These are phyloP conservation scores for Microsporum canis DNA, from an alignment of 2,329 filamentous ascomycete genomes.

Conservation along the genomic window DNA sequence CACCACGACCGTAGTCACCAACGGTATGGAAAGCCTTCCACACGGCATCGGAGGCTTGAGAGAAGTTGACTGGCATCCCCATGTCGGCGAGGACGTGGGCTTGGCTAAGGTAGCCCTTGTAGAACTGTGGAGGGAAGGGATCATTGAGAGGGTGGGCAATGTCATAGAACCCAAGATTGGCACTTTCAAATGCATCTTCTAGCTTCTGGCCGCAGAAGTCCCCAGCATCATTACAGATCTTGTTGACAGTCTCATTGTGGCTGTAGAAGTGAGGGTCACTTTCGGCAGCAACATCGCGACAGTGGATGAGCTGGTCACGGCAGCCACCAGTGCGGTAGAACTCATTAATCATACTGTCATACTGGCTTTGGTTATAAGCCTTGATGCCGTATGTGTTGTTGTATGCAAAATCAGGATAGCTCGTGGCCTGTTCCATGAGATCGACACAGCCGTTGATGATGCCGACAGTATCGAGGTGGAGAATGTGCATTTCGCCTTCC, in stretches of 20 bases:
- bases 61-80: slow-evolving; percentile 51
- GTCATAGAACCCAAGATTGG: slow-evolving; percentile 45
- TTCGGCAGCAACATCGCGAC: slow-evolving; percentile 36
- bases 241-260: slow-evolving; percentile 36
- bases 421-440: slow-evolving; percentile 43
- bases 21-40: slow-evolving; percentile 36
- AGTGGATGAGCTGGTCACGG: slow-evolving; percentile 43
- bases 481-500: slow-evolving; percentile 11
- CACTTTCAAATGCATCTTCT: slow-evolving; percentile 35
- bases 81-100: slow-evolving; percentile 46
- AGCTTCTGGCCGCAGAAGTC: slow-evolving; percentile 33
- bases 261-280: slow-evolving; percentile 42
- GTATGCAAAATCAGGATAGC: slow-evolving; percentile 32
- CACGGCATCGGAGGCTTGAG: slow-evolving; percentile 35
- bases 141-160: slow-evolving; percentile 42
- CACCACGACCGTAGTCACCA: slow-evolving; percentile 37
- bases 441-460: slow-evolving; percentile 53
- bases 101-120: slow-evolving; percentile 47
- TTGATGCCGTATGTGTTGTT: slow-evolving; percentile 49
- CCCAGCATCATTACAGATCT: slow-evolving; percentile 35
- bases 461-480: slow-evolving; percentile 11
- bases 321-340: slow-evolving; percentile 41
- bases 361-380: slow-evolving; percentile 31
- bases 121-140: slow-evolving; percentile 44
- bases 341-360: slow-evolving; percentile 5